Evolutionary conservation across 441 rosid genomes (phyloP), one percentile per base, ranked within the genome.

Genomic region (Francoa sonchifolia): DNA sequence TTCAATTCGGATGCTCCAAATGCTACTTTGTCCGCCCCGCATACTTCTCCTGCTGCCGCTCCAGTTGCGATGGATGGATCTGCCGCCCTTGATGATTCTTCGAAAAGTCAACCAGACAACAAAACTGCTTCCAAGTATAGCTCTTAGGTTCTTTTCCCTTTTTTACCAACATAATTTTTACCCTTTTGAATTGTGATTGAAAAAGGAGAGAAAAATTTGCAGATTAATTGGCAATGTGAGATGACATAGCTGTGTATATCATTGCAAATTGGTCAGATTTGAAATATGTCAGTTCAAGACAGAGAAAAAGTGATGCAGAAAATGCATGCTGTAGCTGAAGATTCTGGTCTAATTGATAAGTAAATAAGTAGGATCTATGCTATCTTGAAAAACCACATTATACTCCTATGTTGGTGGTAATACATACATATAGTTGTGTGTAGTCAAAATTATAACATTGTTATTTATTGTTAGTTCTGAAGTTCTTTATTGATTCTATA

Each of bases 121-220:
- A 55, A 55, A 42, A 34, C 42, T 41, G 57, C 69, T 42, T 68
- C 74, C 32, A 68, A 64, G 88, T 79, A 66, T 32, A 63, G 51
- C 8, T 19, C 15, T 48, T 12, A 5, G 42, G 31, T 10, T 18
- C 18, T 1, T n/a, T 42, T 22, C 6, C 16, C 19, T 43, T 39
- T 20, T 20, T 2, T 38, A 17, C 8, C 19, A 17, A 11, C 6
- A 6, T 44, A 10, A 10, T 23, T 8, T 29, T 13, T 13, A 5
- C 7, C n/a, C 31, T 13, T 20, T 6, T 8, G 33, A 32, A 4
- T 32, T 26, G 8, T 8, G 8, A 5, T 33, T 1, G 16, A 23
- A 40, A 19, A 31, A 18, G 16, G 41, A 20, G 20, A 16, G 11
- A 28, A n/a, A 14, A 12, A 6, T 18, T 28, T n/a, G n/a, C n/a